A percentile compares a stretch with the other conserved stretches of the same genome.
Conservation (phyloP, 306 rosid species). For the Quercus aquifolioides region DNA sequence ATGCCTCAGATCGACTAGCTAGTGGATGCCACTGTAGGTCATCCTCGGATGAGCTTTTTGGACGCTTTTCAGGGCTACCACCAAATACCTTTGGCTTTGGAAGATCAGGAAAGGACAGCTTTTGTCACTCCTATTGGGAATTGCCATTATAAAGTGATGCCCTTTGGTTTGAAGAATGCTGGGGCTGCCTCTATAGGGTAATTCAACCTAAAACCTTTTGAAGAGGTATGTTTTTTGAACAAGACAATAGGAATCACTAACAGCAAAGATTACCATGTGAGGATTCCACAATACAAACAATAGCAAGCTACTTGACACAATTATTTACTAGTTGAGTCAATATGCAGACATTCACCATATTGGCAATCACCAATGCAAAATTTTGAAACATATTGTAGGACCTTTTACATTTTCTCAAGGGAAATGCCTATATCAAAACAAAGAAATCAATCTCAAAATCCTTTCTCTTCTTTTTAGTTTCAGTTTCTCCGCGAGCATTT, state of each 20-base stretch:
- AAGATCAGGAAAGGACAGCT: too few species aligned
- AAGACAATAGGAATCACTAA: not conserved
- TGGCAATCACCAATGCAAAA: not conserved
- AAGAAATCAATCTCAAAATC: not conserved
- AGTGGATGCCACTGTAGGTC: too few species aligned
- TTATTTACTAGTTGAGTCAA: not conserved
- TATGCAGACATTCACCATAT: not conserved
- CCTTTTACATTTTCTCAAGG: not conserved
- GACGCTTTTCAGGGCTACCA: too few species aligned
- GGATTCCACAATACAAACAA: not conserved
- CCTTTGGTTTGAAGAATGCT: too few species aligned
- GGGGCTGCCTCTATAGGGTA: not conserved
- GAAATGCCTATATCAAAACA: not conserved
- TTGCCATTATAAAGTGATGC: too few species aligned
- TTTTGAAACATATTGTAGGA: not conserved
- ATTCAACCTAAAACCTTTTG: not conserved
- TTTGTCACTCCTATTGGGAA: too few species aligned
- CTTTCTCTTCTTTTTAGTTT: not conserved
- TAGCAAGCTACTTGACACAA: not conserved
- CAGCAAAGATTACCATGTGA: not conserved
- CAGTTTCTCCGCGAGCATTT: not conserved
- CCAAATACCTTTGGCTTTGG: too few species aligned
- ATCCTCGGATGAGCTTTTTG: too few species aligned
- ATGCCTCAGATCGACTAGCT: too few species aligned
- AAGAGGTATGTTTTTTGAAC: not conserved